Evolutionary conservation across 2,329 filamentous ascomycete species (phyloP).

Genomic region (Fusarium liriodendri): DNA sequence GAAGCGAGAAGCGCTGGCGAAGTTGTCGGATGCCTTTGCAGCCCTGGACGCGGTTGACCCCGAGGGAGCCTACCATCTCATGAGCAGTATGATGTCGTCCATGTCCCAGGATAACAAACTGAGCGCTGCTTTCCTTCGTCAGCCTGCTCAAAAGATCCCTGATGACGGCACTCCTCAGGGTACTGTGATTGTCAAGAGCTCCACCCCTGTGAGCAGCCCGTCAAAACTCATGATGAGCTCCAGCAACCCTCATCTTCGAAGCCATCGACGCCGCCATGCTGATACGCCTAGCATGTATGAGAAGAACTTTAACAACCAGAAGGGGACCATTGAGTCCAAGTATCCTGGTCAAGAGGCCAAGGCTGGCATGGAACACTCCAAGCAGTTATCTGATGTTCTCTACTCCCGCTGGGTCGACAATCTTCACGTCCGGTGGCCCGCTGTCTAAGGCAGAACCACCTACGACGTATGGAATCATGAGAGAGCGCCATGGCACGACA

Average conservation of each 20-base stretch:
- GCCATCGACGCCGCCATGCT: conserved; percentile 75
- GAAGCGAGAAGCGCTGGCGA: conserved; percentile 86
- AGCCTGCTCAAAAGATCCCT: conserved; percentile 54
- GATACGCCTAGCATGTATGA: conserved; percentile 55
- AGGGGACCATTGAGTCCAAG: conserved; percentile 60
- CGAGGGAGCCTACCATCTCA: conserved; percentile 87
- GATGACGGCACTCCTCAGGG: conserved; percentile 61
- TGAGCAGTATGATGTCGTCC: conserved; percentile 81
- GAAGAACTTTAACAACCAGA: conserved; percentile 60
- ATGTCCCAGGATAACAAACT: conserved; percentile 78
- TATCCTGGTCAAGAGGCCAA: conserved; percentile 65
- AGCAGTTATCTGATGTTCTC: conserved; percentile 88
- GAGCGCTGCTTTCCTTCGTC: conserved; percentile 58
- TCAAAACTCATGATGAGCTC: conserved; percentile 81
- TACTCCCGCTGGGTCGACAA: conserved; percentile 93
- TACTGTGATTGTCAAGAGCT: conserved; percentile 69
- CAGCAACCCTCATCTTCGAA: conserved; percentile 87
- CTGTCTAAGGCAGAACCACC: conserved; percentile 39
- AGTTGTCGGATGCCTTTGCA: conserved; percentile 86
- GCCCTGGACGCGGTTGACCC: conserved; percentile 88
- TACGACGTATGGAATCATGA: background rate
- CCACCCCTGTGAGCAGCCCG: conserved; percentile 58
- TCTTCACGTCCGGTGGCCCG: conserved; percentile 76
- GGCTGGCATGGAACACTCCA: conserved; percentile 91
- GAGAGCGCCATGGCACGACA: background rate